Evolutionary conservation across 2,329 filamentous ascomycete genomes (phyloP).

Genomic region (Epicoccum sorghinum): DNA sequence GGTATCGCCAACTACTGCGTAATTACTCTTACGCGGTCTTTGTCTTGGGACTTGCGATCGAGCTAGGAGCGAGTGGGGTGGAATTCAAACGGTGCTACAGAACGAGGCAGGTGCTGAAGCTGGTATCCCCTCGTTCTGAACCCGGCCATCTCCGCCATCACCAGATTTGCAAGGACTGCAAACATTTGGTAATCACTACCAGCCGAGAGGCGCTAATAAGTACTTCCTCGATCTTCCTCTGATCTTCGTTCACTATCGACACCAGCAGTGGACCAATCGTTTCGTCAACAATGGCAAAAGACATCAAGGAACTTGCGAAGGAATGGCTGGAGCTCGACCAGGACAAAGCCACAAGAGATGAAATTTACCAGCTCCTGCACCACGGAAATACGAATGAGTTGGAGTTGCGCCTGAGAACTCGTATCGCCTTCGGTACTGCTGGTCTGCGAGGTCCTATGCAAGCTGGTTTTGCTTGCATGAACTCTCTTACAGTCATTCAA

Average conservation of each 20-base stretch:
- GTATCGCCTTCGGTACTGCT: slow-evolving; percentile 68
- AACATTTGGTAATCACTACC: slow-evolving; percentile 14
- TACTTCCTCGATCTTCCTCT: neutral
- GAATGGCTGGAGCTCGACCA: slow-evolving; percentile 66
- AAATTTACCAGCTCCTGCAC: slow-evolving; percentile 60
- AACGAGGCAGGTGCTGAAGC: slow-evolving; percentile 6
- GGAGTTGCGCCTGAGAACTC: slow-evolving; percentile 58
- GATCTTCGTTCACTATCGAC: neutral
- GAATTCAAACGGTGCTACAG: neutral
- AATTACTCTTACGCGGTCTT: neutral
- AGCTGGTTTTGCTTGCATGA: slow-evolving; percentile 68
- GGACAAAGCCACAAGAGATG: slow-evolving; percentile 59
- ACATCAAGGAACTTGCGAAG: slow-evolving; percentile 54
- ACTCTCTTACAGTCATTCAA: slow-evolving; percentile 65
- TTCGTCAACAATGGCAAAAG: slow-evolving; percentile 33
- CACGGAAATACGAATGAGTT: slow-evolving; percentile 56
- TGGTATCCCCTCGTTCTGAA: slow-evolving; percentile 5
- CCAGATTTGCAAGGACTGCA: slow-evolving; percentile 29
- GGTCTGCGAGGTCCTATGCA: slow-evolving; percentile 69
- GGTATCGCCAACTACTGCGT: neutral
- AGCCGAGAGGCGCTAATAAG: slow-evolving; percentile 12
- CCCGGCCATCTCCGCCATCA: slow-evolving; percentile 38
- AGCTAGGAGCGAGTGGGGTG: neutral
- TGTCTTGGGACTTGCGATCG: neutral
- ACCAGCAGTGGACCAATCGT: neutral